Evolutionary conservation across 176 grass and related monocot species (phyloP), one percentile per base, ranked within the genome.

Genomic region (Dendrocalamus sinicus): DNA sequence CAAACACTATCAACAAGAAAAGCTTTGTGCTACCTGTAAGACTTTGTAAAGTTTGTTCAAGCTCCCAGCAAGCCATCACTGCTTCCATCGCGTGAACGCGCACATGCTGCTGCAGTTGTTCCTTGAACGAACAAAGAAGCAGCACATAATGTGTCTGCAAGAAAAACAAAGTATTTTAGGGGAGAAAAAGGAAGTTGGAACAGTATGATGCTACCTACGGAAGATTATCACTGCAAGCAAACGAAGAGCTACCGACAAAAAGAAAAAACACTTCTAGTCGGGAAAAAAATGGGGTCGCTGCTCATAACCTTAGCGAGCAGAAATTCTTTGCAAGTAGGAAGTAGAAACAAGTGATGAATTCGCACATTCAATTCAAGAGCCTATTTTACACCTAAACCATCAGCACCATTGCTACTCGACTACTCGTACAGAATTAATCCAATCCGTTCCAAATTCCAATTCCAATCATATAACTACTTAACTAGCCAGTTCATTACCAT

Each of bases 1-100:
- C 12, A 9, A 62, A 69, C 12, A 19, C 10, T 67, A 83, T 8
- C 3, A 62, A 77, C 8, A 41, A 73, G 67, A 86, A 14, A 77
- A 75, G 28, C 10, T 70, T 12, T 65, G 7, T 70, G n/a, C 7
- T 90, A 99, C 96, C 96, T 91, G 96, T 99, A 51, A 99, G 85
- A 72, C 90, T 99, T 78, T 99, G 94, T n/a, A 99, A 86, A 67
- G 92, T 94, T 67, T 99, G 97, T 71, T 99, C 97, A 78, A 99
- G 94, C 86, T 99, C 97, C 97, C 97, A 99, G 72, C 97, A 99
- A 82, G 92, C 97, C 94, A 99, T 96, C 46, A 99, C 97, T 14
- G 97, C 97, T 91, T 99, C 97, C 97, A 99, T 99, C 30, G 97
- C 97, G 85, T 99, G 97, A 86, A 99, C 97, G 40, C 97, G 94